Percentiles rank a stretch among this genome's conserved stretches.
Evolutionary conservation across 2,329 filamentous ascomycete species (phyloP).

Genomic region (Colletotrichum chrysophilum): DNA sequence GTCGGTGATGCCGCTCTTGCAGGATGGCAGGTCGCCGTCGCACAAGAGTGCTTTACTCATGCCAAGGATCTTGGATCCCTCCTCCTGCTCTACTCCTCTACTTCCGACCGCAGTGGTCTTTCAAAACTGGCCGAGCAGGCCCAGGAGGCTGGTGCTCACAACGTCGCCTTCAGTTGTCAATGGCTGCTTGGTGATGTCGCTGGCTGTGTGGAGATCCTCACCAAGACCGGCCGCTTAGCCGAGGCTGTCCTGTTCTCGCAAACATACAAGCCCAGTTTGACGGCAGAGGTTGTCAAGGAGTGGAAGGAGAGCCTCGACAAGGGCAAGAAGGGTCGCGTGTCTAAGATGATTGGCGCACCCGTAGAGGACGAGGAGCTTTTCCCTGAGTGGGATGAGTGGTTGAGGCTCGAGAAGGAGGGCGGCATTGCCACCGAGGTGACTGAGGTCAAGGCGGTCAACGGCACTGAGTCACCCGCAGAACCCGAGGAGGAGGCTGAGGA

Average conservation of each 20-base stretch:
- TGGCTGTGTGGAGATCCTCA: constrained; percentile 79
- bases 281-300: constrained; percentile 68
- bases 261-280: constrained; percentile 88
- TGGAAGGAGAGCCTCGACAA: constrained; percentile 90
- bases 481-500: constrained; percentile 28
- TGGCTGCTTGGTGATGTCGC: constrained; percentile 88
- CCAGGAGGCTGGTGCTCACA: constrained; percentile 79
- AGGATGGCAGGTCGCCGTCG: constrained; percentile 85
- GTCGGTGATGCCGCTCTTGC: constrained; percentile 90
- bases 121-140: constrained; percentile 76
- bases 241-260: constrained; percentile 93
- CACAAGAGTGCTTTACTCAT: constrained; percentile 90
- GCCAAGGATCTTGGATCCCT: constrained; percentile 91
- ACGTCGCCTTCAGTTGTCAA: constrained; percentile 88
- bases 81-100: constrained; percentile 86
- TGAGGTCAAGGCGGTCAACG: constrained; percentile 28
- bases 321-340: constrained; percentile 83
- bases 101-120: constrained; percentile 78
- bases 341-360: constrained; percentile 82
- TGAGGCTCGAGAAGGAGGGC: constrained; percentile 80
- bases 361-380: constrained; percentile 88
- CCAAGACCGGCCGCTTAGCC: constrained; percentile 77
- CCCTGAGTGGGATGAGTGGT: constrained; percentile 93
- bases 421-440: constrained; percentile 41
- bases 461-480: constrained; percentile 25